Evolutionary conservation across 495 filamentous ascomycete genomes (phyloP).

Genomic region (Penicillium longicatenatum): DNA sequence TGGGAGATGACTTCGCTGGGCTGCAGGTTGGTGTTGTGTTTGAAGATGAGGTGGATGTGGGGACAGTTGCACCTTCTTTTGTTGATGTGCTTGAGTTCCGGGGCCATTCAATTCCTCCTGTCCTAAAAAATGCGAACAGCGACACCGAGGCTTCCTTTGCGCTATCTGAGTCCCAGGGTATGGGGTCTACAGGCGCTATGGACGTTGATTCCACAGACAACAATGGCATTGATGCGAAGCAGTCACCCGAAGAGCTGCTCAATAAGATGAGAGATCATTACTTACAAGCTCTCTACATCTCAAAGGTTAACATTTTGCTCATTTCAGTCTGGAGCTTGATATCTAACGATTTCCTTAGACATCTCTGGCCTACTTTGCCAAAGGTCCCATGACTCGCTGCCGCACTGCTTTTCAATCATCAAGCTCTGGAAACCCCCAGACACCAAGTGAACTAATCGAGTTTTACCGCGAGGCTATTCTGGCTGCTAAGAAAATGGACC

Average conservation of each 20-base stretch:
- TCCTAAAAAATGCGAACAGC: neutral
- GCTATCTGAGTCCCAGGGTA: slow-evolving; percentile 18
- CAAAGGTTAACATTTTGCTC: slow-evolving; percentile 59
- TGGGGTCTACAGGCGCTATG: slow-evolving; percentile 11
- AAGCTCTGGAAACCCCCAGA: slow-evolving; percentile 38
- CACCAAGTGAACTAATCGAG: slow-evolving; percentile 53
- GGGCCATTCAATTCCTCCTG: slow-evolving; percentile 23
- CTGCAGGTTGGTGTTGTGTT: slow-evolving; percentile 40
- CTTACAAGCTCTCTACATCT: slow-evolving; percentile 84
- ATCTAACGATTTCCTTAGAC: slow-evolving; percentile 50
- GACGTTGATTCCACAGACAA: slow-evolving; percentile 20
- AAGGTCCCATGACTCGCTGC: slow-evolving; percentile 89
- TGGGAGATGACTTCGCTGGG: slow-evolving; percentile 27
- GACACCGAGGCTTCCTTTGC: slow-evolving; percentile 9
- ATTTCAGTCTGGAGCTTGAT: neutral
- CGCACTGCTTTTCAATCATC: slow-evolving; percentile 71
- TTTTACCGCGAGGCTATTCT: slow-evolving; percentile 74
- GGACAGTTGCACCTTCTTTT: slow-evolving; percentile 17
- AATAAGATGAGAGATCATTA: slow-evolving; percentile 76
- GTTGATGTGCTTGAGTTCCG: slow-evolving; percentile 25
- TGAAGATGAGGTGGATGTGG: slow-evolving; percentile 15
- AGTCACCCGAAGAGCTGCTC: slow-evolving; percentile 63
- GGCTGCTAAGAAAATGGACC: slow-evolving; percentile 74
- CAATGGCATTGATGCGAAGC: slow-evolving; percentile 33
- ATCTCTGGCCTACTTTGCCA: slow-evolving; percentile 94